These are phyloP conservation scores for Malassezia brasiliensis DNA, from an alignment of 1,284 basidiomycete species.

Conservation along the genomic window DNA sequence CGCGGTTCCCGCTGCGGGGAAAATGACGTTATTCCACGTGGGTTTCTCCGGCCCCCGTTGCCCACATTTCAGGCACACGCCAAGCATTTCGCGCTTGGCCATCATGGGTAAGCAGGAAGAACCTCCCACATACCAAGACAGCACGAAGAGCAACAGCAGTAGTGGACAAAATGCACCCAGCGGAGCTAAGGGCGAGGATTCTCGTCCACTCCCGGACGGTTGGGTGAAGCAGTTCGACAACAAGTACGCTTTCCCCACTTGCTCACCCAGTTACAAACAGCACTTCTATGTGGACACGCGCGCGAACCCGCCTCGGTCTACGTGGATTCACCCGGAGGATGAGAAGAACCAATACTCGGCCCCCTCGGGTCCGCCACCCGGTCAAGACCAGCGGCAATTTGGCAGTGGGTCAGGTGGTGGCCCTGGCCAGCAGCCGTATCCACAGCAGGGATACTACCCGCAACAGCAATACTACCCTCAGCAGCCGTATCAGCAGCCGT, in stretches of 20 bases:
- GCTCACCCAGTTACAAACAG: slow-evolving; percentile 27
- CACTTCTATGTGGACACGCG: slow-evolving; percentile 45
- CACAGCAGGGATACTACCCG: neutral
- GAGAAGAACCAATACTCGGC: slow-evolving; percentile 26
- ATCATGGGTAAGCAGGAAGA: slow-evolving; percentile 6
- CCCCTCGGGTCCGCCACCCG: slow-evolving; percentile 25
- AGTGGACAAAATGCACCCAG: neutral
- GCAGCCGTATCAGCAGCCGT: neutral
- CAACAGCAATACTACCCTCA: neutral
- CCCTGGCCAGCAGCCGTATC: neutral
- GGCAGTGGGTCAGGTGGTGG: neutral
- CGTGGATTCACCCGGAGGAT: slow-evolving; percentile 41
- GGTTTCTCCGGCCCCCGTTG: neutral
- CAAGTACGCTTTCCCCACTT: slow-evolving; percentile 20
- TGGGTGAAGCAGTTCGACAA: slow-evolving; percentile 43
- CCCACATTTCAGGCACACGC: too few relatives aligned
- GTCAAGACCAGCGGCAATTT: neutral
- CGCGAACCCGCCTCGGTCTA: slow-evolving; percentile 36
- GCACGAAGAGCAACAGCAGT: neutral
- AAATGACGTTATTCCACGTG: neutral
- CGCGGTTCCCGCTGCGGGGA: neutral
- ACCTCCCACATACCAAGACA: slow-evolving; percentile 10
- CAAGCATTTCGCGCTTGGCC: neutral
- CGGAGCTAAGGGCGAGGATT: slow-evolving; percentile 10
- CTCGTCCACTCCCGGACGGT: slow-evolving; percentile 32